A percentile compares a stretch with the other conserved stretches of the same genome.
These are phyloP conservation scores for Wickerhamomyces pijperi DNA, from an alignment of 805 yeast genomes.

Conservation along the genomic window DNA sequence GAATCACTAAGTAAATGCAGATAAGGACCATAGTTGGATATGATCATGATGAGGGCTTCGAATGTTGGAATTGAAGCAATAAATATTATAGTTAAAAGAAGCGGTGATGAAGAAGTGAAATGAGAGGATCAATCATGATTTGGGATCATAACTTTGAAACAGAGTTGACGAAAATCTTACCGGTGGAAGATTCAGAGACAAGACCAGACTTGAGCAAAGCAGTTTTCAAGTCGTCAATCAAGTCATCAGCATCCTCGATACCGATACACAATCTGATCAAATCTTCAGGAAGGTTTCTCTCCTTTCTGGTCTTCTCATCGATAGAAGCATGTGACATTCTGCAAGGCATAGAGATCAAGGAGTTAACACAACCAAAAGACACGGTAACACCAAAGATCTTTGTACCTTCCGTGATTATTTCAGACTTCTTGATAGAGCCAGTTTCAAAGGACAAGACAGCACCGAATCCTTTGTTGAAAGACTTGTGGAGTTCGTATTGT, in stretches of 20 bases:
- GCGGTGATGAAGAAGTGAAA: too few relatives aligned
- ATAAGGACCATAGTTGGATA: not conserved
- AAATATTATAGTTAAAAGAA: not conserved
- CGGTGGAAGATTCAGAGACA: constrained; percentile 19
- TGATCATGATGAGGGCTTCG: constrained; percentile 1
- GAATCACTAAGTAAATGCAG: constrained; percentile 2
- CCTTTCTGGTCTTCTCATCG: constrained; percentile 75
- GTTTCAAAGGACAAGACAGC: constrained; percentile 87
- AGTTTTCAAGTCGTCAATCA: constrained; percentile 65
- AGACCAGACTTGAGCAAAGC: constrained; percentile 65
- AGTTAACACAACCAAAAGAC: constrained; percentile 89
- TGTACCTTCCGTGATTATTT: constrained; percentile 64
- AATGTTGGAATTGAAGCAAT: constrained; percentile 10
- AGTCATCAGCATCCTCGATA: constrained; percentile 72
- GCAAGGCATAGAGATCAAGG: constrained; percentile 88
- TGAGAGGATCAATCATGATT: too few relatives aligned
- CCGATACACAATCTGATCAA: constrained; percentile 85
- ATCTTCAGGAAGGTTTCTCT: constrained; percentile 88
- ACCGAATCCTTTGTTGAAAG: constrained; percentile 76
- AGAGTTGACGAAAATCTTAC: constrained; percentile 14
- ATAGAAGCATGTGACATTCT: constrained; percentile 96
- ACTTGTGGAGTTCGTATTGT: constrained; percentile 66
- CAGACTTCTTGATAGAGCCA: constrained; percentile 55
- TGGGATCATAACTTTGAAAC: constrained; percentile 15
- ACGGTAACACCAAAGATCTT: constrained; percentile 82